Percentiles rank a stretch among this genome's conserved stretches.
These are phyloP conservation scores for Hyphopichia wangnamkhiaoensis DNA, from an alignment of 1,139 yeast genomes.

Conservation along the genomic window DNA sequence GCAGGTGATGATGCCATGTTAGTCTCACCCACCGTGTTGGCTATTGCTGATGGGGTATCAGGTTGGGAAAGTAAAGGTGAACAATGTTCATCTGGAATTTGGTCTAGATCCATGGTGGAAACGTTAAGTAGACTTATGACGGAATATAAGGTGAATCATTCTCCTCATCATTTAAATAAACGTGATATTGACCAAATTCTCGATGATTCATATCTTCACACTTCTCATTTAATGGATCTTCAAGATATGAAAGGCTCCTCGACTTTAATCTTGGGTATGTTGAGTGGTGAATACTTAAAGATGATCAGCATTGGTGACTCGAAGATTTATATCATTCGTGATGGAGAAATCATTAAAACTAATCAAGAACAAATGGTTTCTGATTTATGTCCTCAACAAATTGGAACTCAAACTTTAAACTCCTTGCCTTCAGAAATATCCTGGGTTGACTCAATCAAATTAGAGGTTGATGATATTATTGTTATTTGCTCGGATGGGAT, in stretches of 20 bases:
- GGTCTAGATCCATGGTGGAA: constrained; percentile 60
- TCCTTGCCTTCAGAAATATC: constrained; percentile 52
- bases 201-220: constrained; percentile 53
- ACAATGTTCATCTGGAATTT: constrained; percentile 50
- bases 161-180: constrained; percentile 44
- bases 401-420: constrained; percentile 52
- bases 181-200: constrained; percentile 48
- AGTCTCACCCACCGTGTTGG: constrained; percentile 55
- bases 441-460: constrained; percentile 44
- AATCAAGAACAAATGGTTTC: constrained; percentile 52
- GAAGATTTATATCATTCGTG: constrained; percentile 49
- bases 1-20: constrained; percentile 68
- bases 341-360: constrained; percentile 45
- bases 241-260: constrained; percentile 54
- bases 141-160: constrained; percentile 43
- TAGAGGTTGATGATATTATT: constrained; percentile 44
- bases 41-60: constrained; percentile 63
- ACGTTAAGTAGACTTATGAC: constrained; percentile 52
- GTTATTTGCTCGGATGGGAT: constrained; percentile 57
- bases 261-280: constrained; percentile 52
- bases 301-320: constrained; percentile 61
- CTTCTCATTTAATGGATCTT: constrained; percentile 54
- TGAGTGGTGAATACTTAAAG: constrained; percentile 49
- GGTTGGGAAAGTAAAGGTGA: constrained; percentile 56
- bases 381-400: constrained; percentile 54